Base-by-base conservation (phyloP, 495 filamentous ascomycete genomes). In the Tuber indicum region DNA sequence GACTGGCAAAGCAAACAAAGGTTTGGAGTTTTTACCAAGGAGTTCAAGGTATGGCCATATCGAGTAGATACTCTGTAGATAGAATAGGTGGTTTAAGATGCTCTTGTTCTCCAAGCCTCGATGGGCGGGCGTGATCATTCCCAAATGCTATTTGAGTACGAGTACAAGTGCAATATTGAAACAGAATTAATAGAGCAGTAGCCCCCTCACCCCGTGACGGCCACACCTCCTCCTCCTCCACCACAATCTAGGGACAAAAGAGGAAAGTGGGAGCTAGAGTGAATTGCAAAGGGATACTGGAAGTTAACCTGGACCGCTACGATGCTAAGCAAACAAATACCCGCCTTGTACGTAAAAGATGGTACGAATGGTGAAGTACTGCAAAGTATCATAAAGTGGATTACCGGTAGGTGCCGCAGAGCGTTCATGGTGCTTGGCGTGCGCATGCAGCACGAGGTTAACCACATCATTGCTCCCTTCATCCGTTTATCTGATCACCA, bases 221-320 rank as follows among this genome's bases (percentile, higher is more conserved):
- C n/a, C 52, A 62, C 52, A 62, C 58, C 58, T 66, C 58, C n/a
- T 66, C 58, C 58, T 66, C 58, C n/a, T 66, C n/a, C 12, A 62
- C 9, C 26, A 66, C 26, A 66, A 2, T 4, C n/a, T 3, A 66
- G 58, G 58, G 58, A 12, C 36, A 66, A 62, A 62, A 32, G 58
- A 66, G 58, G 58, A 36, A 36, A 66, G 26, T 32, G 26, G 58
- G 26, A 36, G 52, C 52, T 32, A 62, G n/a, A 32, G n/a, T 62
- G n/a, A 62, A 66, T 16, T 5, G 58, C 26, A 17, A 14, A 66
- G 58, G 36, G 58, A 66, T 26, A 66, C 3, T 36, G 16, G 26
- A 66, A 36, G 32, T n/a, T 26, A n/a, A 14, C n/a, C n/a, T n/a
- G 10, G 52, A 3, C 49, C 7, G 49, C 52, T 58, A 26, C n/a